These are phyloP conservation scores for Teunomyces tritomae DNA, from an alignment of 805 yeast species.

Conservation along the genomic window DNA sequence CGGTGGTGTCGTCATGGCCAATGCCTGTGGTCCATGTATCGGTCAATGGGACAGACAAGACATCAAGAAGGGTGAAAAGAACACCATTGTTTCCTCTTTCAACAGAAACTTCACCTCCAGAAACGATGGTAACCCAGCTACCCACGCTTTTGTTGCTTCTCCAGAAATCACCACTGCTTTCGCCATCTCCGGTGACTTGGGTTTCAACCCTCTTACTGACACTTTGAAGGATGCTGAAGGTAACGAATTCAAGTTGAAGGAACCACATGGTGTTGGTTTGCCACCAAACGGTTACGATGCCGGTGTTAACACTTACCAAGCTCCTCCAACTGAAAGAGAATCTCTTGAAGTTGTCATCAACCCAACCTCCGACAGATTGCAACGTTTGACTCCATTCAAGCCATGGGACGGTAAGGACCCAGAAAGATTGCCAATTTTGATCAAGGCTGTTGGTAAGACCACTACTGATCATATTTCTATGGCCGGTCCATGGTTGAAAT, in stretches of 20 bases:
- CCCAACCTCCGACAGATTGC: conserved; percentile 95
- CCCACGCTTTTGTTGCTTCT: conserved; percentile 95
- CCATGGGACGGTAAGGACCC: conserved; percentile 98
- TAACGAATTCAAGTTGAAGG: conserved; percentile 81
- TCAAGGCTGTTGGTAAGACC: conserved; percentile 96
- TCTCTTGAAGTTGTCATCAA: conserved; percentile 70
- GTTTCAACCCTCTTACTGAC: conserved; percentile 94
- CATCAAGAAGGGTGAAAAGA: conserved; percentile 89
- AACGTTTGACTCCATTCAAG: conserved; percentile 87
- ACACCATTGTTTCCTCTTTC: conserved; percentile 95
- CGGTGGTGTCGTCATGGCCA: conserved; percentile 92
- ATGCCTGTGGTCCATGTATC: conserved; percentile 99
- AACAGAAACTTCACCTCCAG: conserved; percentile 98
- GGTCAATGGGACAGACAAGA: conserved; percentile 99
- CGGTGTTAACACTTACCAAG: conserved; percentile 95
- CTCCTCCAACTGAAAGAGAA: conserved; percentile 88
- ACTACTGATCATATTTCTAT: conserved; percentile 99
- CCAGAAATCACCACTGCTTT: conserved; percentile 96
- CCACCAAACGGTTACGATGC: conserved; percentile 88
- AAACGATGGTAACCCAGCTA: conserved; percentile 97
- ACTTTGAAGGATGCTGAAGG: conserved; percentile 85
- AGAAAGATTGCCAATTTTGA: conserved; percentile 82
- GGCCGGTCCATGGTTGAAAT: conserved; percentile 99
- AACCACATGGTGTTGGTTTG: conserved; percentile 88
- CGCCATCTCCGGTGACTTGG: conserved; percentile 93